Conservation (phyloP, 495 filamentous ascomycete genomes). For the Penicillium subrubescens region DNA sequence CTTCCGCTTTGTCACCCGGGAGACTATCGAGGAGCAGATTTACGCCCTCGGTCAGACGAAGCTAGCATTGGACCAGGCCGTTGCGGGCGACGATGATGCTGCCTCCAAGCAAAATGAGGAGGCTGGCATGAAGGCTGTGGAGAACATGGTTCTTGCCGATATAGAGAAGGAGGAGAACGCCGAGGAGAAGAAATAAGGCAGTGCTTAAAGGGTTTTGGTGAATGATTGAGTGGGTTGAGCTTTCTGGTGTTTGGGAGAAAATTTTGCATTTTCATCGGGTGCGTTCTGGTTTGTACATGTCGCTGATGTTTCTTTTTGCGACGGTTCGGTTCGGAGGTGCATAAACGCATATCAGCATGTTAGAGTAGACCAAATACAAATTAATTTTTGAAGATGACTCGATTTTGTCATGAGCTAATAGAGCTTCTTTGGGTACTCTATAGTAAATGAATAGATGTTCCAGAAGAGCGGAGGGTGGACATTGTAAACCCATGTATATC, state of each 20-base stretch:
- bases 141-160: constrained; percentile 59
- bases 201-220: background rate
- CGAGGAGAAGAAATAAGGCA: background rate
- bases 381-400: background rate
- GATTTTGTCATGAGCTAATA: background rate
- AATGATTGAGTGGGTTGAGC: too few species aligned
- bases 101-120: constrained; percentile 54
- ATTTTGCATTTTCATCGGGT: background rate
- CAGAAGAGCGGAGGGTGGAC: background rate
- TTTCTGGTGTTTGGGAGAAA: background rate
- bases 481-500: constrained; percentile 13
- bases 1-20: constrained; percentile 73
- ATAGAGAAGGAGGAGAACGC: constrained; percentile 25
- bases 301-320: background rate
- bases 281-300: constrained; percentile 3
- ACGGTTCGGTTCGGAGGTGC: constrained; percentile 3
- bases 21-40: constrained; percentile 92
- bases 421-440: too few species aligned
- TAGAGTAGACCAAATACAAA: constrained; percentile 11
- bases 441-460: too few species aligned
- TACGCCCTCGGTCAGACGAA: constrained; percentile 87
- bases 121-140: constrained; percentile 61
- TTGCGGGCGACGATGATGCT: constrained; percentile 62
- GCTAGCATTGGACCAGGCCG: constrained; percentile 84
- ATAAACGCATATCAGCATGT: constrained; percentile 3